Evolutionary conservation across 2,329 filamentous ascomycete species (phyloP), one percentile per base, ranked within the genome.

Genomic region (Sporothrix brasiliensis): DNA sequence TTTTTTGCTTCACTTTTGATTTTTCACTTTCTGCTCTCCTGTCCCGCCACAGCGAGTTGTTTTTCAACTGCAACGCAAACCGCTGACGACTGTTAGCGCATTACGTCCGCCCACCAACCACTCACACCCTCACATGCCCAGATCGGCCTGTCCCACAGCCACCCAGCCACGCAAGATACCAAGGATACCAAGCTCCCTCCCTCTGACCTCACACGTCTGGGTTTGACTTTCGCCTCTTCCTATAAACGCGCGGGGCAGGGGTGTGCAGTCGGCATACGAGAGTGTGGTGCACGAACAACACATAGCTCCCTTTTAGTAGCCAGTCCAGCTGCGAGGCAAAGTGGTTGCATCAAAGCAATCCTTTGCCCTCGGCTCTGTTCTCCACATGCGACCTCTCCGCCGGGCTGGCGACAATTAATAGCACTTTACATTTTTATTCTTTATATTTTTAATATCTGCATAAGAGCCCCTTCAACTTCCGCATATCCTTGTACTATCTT

Each of bases 91-190:
- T 54, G 27, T 52, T 49, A 68, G 66, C 52, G 52, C 30, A 41
- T 30, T 16, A 34, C 63, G 21, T 19, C 63, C 47, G 58, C 41
- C n/a, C 39, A 47, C 54, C 30, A 52, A 16, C 61, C 47, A 67
- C 47, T 53, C 63, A 30, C 27, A 30, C 3, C 27, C 27, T 30
- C 27, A 34, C 63, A 67, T 14, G 58, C n/a, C 58, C n/a, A 30
- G 65, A 68, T 68, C 65, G 41, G 44, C 44, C 47, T 50, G 16
- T 24, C n/a, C 58, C 68, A 65, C 68, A 69, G 68, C 68, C 68
- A 69, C 68, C 68, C 68, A 66, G 68, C 68, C 68, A 69, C 68
- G 68, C 58, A 30, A 66, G 47, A 50, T 63, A 27, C 60, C 44
- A 34, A 61, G 67, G 47, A 50, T 63, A 27, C 60, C 44, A 34